Percentiles rank a stretch among this genome's conserved stretches.
Evolutionary conservation across 345 rosid species (phyloP).

Genomic region (Hibiscus syriacus): DNA sequence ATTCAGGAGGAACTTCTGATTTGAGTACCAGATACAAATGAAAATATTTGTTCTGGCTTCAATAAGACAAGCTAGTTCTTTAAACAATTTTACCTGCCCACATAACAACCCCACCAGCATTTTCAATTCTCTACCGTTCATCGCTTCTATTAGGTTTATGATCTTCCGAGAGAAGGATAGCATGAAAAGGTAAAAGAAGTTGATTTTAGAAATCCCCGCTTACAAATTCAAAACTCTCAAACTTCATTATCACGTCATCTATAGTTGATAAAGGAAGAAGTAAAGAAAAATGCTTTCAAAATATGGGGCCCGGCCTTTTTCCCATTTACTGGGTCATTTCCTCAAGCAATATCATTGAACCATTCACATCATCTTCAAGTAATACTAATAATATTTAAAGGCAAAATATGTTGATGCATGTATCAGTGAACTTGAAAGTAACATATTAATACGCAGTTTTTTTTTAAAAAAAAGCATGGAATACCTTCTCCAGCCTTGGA

Average conservation of each 20-base stretch:
- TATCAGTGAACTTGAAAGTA: not conserved
- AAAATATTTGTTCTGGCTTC: not conserved
- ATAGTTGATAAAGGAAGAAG: not conserved
- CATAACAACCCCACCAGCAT: constrained; percentile 91
- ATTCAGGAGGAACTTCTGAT: not conserved
- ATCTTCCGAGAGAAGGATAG: constrained; percentile 93
- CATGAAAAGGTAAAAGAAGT: constrained; percentile 29
- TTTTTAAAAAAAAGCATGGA: not conserved
- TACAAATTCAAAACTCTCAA: not conserved
- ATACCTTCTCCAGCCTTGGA: constrained; percentile 91
- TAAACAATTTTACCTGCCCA: constrained; percentile 76
- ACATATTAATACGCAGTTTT: not conserved
- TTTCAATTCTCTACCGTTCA: constrained; percentile 94
- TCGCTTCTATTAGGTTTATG: constrained; percentile 98
- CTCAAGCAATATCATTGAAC: not conserved
- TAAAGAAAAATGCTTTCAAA: not conserved
- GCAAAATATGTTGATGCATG: not conserved
- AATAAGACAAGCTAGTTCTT: not conserved
- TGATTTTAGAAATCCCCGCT: constrained; percentile 7
- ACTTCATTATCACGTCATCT: not conserved
- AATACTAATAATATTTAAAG: not conserved
- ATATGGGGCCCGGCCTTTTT: not conserved
- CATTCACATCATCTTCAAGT: not conserved
- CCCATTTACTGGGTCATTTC: not conserved
- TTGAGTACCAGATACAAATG: not conserved